Base-by-base conservation (phyloP, 2,329 filamentous ascomycete genomes). In the Triangularia verruculosa region DNA sequence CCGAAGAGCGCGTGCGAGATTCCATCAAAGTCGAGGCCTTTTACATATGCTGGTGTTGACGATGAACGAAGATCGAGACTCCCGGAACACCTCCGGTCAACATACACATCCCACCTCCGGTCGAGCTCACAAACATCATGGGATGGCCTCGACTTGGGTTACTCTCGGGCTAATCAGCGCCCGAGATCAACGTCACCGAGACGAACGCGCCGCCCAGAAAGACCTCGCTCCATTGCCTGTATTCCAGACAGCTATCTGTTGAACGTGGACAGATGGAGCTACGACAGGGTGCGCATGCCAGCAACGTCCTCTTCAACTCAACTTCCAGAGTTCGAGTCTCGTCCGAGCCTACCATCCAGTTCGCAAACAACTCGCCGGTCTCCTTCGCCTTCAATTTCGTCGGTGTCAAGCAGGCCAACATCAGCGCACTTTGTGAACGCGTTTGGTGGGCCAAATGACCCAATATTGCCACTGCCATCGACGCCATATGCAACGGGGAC, bases 381-480 rank as follows among this genome's bases (percentile, higher is more conserved):
- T 54, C 4, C 51, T 25, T 27, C 51, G 0, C 24, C 51, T 25
- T 24, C 51, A 4, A 9, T 13, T 27, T 67, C 65, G 5, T 51
- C 17, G 13, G n/a, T 63, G 4, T 27, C 63, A 4, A 67, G 55
- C 62, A 34, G 64, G 20, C 59, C 57, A 5, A 60, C 34, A 5
- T 66, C 62, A 3, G 34, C 56, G 15, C 15, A 57, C 7, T 13
- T 62, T 17, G 28, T 54, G 22, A 54, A 54, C 28, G 28, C 32
- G 8, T 59, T 60, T 1, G 30, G 43, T 24, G 57, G 61, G 15
- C 57, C 27, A 9, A 27, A n/a, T 27, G 17, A 47, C 57, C 58
- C 24, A 47, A 64, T 24, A 52, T 15, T 2, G 39, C 54, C 24
- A 4, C 11, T 47, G 39, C 17, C 39, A 54, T 54, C 51, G 27